Conservation (phyloP, 2,329 filamentous ascomycete species). For the Calonectria ilicicola region DNA sequence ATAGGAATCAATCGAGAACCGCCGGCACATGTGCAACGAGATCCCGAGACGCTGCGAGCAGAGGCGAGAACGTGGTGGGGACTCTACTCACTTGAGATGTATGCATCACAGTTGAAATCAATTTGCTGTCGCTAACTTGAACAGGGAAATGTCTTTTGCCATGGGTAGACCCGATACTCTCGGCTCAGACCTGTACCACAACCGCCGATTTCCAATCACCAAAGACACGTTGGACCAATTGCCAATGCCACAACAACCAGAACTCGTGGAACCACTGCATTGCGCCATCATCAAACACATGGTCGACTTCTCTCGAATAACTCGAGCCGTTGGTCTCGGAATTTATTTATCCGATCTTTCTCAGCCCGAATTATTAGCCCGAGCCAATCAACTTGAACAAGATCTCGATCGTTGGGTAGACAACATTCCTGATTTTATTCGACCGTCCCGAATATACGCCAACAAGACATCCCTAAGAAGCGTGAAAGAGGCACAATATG, state of each 20-base stretch:
- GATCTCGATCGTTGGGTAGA: slow-evolving; percentile 23
- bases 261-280: slow-evolving; percentile 12
- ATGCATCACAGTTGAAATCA: neutral
- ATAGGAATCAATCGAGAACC: slow-evolving; percentile 61
- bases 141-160: slow-evolving; percentile 60
- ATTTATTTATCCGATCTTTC: slow-evolving; percentile 20
- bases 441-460: slow-evolving; percentile 7
- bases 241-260: neutral
- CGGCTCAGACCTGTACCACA: slow-evolving; percentile 61
- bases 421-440: slow-evolving; percentile 8
- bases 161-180: slow-evolving; percentile 61
- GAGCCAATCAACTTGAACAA: slow-evolving; percentile 18
- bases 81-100: slow-evolving; percentile 58
- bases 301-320: slow-evolving; percentile 23
- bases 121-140: slow-evolving; percentile 13
- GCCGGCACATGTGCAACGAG: slow-evolving; percentile 41
- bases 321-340: slow-evolving; percentile 11
- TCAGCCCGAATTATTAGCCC: slow-evolving; percentile 2
- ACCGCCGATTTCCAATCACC: slow-evolving; percentile 48
- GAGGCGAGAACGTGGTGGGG: slow-evolving; percentile 62
- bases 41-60: slow-evolving; percentile 46
- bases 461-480: slow-evolving; percentile 7
- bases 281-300: slow-evolving; percentile 25
- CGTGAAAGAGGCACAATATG: slow-evolving; percentile 20
- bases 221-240: slow-evolving; percentile 2